Conservation (phyloP, 441 rosid genomes). For the Mallotus repandus region DNA sequence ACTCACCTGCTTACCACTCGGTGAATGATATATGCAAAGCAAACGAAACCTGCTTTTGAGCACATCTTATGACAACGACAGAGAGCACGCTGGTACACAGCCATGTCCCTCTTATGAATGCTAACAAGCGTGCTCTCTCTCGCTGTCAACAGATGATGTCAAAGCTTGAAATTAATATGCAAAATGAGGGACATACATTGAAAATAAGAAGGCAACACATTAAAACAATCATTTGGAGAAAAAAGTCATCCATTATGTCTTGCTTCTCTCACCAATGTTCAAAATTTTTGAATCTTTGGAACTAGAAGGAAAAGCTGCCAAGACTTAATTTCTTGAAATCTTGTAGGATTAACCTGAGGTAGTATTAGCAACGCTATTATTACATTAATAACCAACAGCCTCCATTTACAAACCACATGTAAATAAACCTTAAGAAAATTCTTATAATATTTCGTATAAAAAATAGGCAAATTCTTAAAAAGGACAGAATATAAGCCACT, state of each 20-base stretch:
- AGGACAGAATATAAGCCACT: too few species aligned
- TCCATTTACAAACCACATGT: too few species aligned
- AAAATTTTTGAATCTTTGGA: too few species aligned
- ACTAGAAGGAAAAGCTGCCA: too few species aligned
- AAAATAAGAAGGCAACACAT: not conserved
- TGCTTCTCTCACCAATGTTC: too few species aligned
- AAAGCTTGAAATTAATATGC: conserved; percentile 17
- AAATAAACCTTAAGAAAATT: too few species aligned
- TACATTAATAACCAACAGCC: too few species aligned
- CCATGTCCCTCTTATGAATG: conserved; percentile 29
- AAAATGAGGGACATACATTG: not conserved
- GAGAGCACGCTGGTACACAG: conserved; percentile 51
- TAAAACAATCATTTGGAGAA: not conserved
- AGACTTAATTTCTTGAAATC: too few species aligned
- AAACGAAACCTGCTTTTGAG: conserved; percentile 8
- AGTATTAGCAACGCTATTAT: too few species aligned
- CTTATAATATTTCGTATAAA: too few species aligned
- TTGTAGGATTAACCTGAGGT: too few species aligned
- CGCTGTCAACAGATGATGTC: conserved; percentile 42
- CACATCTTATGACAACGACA: conserved; percentile 41
- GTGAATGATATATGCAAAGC: not conserved
- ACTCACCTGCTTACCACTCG: not conserved
- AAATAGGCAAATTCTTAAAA: too few species aligned
- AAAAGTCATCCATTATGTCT: not conserved
- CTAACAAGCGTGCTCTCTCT: conserved; percentile 65